phyloP scores from a whole-genome alignment of 495 filamentous ascomycete species.

The Cudoniella acicularis region DNA sequence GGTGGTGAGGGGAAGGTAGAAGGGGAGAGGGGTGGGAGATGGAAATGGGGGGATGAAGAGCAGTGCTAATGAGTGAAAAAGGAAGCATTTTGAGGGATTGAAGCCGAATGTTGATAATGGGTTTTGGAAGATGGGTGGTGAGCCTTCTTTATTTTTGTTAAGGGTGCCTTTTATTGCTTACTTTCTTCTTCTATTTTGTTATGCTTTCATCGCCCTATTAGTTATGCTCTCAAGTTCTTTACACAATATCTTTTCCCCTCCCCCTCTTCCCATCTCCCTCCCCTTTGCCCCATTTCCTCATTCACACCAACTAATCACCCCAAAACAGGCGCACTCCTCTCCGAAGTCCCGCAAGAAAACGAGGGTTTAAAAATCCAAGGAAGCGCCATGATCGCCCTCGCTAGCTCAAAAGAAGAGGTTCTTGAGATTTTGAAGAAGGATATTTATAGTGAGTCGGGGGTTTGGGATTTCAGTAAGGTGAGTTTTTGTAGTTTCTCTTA shows the following conservation, averaged over 20 bases:
- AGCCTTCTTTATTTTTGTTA: too few relatives aligned
- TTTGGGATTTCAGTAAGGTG: constrained; percentile 84
- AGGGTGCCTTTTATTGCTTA: too few relatives aligned
- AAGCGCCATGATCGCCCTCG: constrained; percentile 60
- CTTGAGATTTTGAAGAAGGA: constrained; percentile 64
- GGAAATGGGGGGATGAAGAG: background rate
- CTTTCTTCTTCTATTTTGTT: constrained; percentile 1
- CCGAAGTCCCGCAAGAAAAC: constrained; percentile 59
- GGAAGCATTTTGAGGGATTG: constrained; percentile 54
- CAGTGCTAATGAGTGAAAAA: constrained; percentile 23
- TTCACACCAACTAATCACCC: background rate
- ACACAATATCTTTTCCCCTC: too few relatives aligned
- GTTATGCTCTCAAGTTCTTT: background rate
- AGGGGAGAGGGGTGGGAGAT: background rate
- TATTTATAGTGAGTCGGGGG: constrained; percentile 62
- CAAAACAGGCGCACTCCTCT: constrained; percentile 61
- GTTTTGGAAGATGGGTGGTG: constrained; percentile 55
- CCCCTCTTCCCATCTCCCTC: background rate
- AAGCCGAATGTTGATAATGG: constrained; percentile 40
- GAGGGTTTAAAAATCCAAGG: constrained; percentile 65
- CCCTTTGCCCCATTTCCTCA: background rate
- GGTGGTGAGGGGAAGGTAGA: background rate
- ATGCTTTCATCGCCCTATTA: background rate
- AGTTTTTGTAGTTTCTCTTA: constrained; percentile 2
- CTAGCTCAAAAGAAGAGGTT: constrained; percentile 65